Evolutionary conservation across 768 basidiomycete species (phyloP).

Genomic region (Boletus reticuloceps): DNA sequence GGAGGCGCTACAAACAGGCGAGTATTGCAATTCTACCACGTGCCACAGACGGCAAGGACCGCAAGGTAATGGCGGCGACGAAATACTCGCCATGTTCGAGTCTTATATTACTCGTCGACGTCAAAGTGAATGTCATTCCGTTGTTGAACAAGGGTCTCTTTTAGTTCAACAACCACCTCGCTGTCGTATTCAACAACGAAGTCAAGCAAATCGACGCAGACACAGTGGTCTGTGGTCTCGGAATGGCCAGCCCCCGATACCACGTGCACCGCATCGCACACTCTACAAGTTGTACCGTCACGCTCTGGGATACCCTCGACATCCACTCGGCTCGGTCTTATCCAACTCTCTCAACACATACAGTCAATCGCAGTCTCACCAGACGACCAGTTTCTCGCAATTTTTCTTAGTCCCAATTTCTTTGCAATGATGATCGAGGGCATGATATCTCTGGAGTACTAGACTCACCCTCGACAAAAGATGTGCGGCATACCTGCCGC

Average conservation of each 20-base stretch:
- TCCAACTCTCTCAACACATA: neutral
- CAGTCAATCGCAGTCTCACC: neutral
- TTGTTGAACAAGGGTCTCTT: neutral
- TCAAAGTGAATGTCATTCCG: neutral
- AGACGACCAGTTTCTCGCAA: neutral
- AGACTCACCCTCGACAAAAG: too few species aligned
- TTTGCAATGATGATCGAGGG: too few species aligned
- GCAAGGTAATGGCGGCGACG: too few species aligned
- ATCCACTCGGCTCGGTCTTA: neutral
- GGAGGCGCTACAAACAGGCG: too few species aligned
- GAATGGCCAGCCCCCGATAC: neutral
- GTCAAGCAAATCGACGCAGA: neutral
- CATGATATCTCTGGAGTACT: too few species aligned
- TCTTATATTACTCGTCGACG: neutral
- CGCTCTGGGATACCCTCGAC: neutral
- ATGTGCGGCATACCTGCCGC: too few species aligned
- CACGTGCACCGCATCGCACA: neutral
- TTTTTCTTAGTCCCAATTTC: neutral
- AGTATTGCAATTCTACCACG: too few species aligned
- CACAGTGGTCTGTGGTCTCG: neutral
- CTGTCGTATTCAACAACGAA: neutral
- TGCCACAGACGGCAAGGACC: too few species aligned
- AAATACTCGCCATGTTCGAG: too few species aligned
- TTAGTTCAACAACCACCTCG: neutral
- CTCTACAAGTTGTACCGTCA: neutral